Base-by-base conservation (phyloP, 1,284 basidiomycete species). In the Apiotrichum mycotoxinovorans region DNA sequence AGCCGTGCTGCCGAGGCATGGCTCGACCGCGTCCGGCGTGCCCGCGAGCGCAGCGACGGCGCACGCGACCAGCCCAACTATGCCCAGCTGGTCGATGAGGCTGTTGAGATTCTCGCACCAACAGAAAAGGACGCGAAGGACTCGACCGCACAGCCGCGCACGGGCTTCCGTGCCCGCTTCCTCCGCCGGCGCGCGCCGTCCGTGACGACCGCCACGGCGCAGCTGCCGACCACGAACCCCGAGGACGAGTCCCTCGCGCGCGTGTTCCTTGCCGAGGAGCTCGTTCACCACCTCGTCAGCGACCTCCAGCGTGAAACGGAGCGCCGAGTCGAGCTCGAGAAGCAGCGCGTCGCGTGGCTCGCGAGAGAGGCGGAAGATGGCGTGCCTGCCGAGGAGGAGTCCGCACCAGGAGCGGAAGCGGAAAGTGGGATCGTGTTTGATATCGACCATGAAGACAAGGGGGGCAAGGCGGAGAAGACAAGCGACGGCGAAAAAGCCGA, bases 241-340 rank as follows among this genome's bases (percentile, higher is more conserved):
- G 57, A 69, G 54, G 67, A 72, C 52, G 65, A 66, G 42, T 66
- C 65, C 12, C 68, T 85, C 22, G 85, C 83, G 1, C 79, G 87
- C 37, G 77, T 87, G 3, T 61, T 85, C 18, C 77, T 85, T 0
- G 84, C 85, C 0, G 81, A 86, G 64, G 80, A 82, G 33, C 80
- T 85, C 0, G 82, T 88, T 11, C 79, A 82, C 30, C 77, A 80
- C 0, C 76, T 92, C 20, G 80, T 83, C 23, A 78, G 79, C 47
- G 89, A 92, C 68, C 73, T 92, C 43, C 82, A 86, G 61, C 68
- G 68, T 4, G 88, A 91, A 74, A 83, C 82, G 23, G 80, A 82
- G 60, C 80, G 80, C 61, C 75, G 87, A 46, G 62, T 89, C 51
- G 76, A 80, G 30, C 67, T 84, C 14, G 84, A 86, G 65, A 76